Conservation (phyloP, 768 basidiomycete species). For the Xerocomellus intermedius region DNA sequence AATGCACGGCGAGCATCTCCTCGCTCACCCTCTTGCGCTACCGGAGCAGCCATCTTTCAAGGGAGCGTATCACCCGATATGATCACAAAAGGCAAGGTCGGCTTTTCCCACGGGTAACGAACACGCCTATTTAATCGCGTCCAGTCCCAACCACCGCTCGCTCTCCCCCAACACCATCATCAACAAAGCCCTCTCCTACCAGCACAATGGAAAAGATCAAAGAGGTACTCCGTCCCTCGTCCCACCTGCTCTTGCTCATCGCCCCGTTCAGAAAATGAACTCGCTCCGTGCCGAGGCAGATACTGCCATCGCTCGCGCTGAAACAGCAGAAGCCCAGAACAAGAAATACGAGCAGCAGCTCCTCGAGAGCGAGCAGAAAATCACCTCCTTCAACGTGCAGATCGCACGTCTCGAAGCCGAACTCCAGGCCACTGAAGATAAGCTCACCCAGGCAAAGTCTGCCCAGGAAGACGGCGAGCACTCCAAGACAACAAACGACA, state of each 20-base stretch:
- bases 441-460: constrained; percentile 63
- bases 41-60: constrained; percentile 57
- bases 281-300: constrained; percentile 85
- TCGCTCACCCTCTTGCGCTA: constrained; percentile 72
- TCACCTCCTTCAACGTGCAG: constrained; percentile 74
- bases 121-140: constrained; percentile 20
- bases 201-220: constrained; percentile 48
- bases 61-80: constrained; percentile 14
- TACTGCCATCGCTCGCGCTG: constrained; percentile 74
- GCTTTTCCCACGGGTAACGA: constrained; percentile 35
- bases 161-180: constrained; percentile 4
- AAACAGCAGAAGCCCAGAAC: constrained; percentile 80
- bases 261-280: constrained; percentile 60
- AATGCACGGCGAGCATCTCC: not conserved
- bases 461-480: constrained; percentile 65
- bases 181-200: not conserved
- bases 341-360: constrained; percentile 73
- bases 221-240: constrained; percentile 31
- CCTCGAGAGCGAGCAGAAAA: constrained; percentile 83
- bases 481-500: constrained; percentile 70
- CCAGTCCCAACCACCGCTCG: constrained; percentile 19
- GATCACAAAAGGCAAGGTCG: constrained; percentile 35
- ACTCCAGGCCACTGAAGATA: constrained; percentile 67
- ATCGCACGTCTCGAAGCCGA: constrained; percentile 62
- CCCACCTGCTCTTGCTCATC: not conserved